Percentiles rank a stretch among this genome's conserved stretches.
These are phyloP conservation scores for Onygenales sp. DNA, from an alignment of 2,329 filamentous ascomycete species.

Conservation along the genomic window DNA sequence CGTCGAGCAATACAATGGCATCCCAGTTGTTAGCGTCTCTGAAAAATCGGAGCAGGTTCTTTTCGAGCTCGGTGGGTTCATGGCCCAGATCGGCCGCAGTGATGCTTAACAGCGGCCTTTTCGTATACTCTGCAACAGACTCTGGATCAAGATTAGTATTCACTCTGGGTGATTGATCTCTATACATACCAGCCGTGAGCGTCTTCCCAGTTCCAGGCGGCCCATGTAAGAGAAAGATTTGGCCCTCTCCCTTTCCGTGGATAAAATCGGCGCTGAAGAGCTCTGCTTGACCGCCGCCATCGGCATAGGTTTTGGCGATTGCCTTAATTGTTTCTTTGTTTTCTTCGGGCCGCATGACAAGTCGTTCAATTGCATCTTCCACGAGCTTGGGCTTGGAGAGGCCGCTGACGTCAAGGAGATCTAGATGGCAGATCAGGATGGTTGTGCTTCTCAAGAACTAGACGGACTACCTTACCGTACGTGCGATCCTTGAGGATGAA, in stretches of 20 bases:
- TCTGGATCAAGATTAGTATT: background rate
- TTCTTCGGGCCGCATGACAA: no score
- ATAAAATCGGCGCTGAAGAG: background rate
- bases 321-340: no score
- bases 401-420: no score
- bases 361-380: no score
- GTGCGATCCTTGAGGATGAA: no score
- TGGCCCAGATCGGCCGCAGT: background rate
- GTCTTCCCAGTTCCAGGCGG: slow-evolving; percentile 14
- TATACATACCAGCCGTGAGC: slow-evolving; percentile 12
- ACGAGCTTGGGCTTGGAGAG: no score
- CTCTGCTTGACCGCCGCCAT: no score
- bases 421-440: no score
- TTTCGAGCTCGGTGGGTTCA: background rate
- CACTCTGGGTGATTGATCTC: background rate
- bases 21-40: background rate
- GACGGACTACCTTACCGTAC: no score
- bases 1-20: background rate
- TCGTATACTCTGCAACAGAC: background rate
- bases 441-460: no score
- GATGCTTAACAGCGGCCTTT: background rate
- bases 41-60: background rate
- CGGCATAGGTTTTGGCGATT: no score
- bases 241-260: slow-evolving; percentile 12
- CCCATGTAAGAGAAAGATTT: slow-evolving; percentile 18